A percentile compares a stretch with the other conserved stretches of the same genome.
phyloP scores from a whole-genome alignment of 2,329 filamentous ascomycete genomes.

The Aspergillus novofumigatus region DNA sequence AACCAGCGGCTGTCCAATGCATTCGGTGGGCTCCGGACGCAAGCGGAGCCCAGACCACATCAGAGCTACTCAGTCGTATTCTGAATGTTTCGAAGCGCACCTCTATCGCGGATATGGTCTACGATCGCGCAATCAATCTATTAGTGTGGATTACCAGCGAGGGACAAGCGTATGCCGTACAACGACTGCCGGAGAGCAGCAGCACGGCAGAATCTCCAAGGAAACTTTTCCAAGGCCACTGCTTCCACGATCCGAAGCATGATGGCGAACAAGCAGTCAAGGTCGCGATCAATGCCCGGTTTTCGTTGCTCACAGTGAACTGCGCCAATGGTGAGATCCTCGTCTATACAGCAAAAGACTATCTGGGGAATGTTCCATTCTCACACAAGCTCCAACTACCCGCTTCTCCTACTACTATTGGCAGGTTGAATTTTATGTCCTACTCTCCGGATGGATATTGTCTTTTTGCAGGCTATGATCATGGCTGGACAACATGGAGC shows the following conservation, averaged over 20 bases:
- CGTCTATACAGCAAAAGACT: slow-evolving; percentile 92
- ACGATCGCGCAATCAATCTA: slow-evolving; percentile 94
- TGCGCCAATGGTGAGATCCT: slow-evolving; percentile 74
- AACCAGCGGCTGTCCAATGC: slow-evolving; percentile 92
- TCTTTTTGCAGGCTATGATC: slow-evolving; percentile 86
- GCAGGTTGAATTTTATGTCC: slow-evolving; percentile 66
- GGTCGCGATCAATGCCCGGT: slow-evolving; percentile 86
- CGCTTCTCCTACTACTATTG: slow-evolving; percentile 64
- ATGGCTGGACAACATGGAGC: slow-evolving; percentile 95
- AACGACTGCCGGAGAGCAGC: slow-evolving; percentile 55
- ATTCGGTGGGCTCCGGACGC: slow-evolving; percentile 90
- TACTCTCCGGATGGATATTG: slow-evolving; percentile 97
- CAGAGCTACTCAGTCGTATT: slow-evolving; percentile 85
- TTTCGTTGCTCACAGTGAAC: slow-evolving; percentile 86
- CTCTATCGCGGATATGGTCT: slow-evolving; percentile 76
- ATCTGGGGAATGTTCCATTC: slow-evolving; percentile 82
- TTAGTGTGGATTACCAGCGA: slow-evolving; percentile 88
- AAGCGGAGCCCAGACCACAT: slow-evolving; percentile 77
- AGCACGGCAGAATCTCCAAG: slow-evolving; percentile 44
- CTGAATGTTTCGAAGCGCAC: slow-evolving; percentile 76
- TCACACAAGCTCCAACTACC: slow-evolving; percentile 74
- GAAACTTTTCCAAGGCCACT: slow-evolving; percentile 81
- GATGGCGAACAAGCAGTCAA: slow-evolving; percentile 61
- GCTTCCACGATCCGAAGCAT: slow-evolving; percentile 72
- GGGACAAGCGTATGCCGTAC: slow-evolving; percentile 85